These are phyloP conservation scores for Salicornia ramosissima DNA, from an alignment of 148 eudicot genomes.

Conservation along the genomic window DNA sequence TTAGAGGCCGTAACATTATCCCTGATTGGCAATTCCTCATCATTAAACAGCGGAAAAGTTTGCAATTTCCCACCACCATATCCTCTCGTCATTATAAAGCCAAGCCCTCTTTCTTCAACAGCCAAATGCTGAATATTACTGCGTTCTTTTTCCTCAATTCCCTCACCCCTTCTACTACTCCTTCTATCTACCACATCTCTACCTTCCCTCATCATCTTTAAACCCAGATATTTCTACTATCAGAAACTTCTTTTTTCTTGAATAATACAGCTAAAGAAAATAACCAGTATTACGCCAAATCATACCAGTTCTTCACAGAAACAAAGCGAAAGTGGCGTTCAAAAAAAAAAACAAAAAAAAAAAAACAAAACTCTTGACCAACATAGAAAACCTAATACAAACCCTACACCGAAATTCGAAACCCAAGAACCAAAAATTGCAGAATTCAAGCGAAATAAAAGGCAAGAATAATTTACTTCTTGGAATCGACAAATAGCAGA, in stretches of 20 bases:
- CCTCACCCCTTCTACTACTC: conserved; percentile 7
- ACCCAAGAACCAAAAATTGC: neutral
- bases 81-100: neutral
- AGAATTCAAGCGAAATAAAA: neutral
- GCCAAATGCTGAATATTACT: neutral
- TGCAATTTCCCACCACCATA: conserved; percentile 5
- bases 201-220: conserved; percentile 6
- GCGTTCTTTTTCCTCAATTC: conserved; percentile 7
- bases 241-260: neutral
- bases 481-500: neutral
- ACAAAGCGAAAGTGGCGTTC: neutral
- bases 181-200: conserved; percentile 3
- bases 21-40: conserved; percentile 8
- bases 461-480: neutral
- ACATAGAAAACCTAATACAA: conserved; percentile 1
- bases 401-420: neutral
- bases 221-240: neutral
- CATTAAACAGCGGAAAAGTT: neutral
- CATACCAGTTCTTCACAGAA: conserved; percentile 5
- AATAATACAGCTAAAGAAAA: neutral
- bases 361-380: conserved; percentile 1
- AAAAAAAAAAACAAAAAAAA: neutral
- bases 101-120: conserved; percentile 6
- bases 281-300: neutral
- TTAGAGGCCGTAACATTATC: neutral